Evolutionary conservation across 345 rosid genomes (phyloP), one percentile per base, ranked within the genome.

Genomic region (Nasturtium officinale): DNA sequence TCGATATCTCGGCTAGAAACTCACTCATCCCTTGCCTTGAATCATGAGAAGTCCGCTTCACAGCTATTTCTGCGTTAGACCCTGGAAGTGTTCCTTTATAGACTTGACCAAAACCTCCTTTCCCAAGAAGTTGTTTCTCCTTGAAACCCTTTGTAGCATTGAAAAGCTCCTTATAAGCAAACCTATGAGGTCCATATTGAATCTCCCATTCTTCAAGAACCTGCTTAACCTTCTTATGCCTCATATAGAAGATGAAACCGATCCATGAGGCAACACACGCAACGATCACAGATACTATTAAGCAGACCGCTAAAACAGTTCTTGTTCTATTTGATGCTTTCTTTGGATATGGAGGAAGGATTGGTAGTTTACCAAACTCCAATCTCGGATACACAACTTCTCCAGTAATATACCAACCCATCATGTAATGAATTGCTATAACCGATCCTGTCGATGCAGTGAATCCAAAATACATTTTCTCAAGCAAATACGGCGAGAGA

Each of bases 1-100:
- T 85, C 0, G 78, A 79, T 33, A 87, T 81, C 70, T 85, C 85
- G 0, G 89, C 86, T 42, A 87, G 47, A 43, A 87, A 85, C 67
- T 83, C 88, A 7, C 77, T 79, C 77, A 87, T 85, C 9, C 89
- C 87, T 52, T 83, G 86, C 32, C 81, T 65, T 2, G 87, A 82
- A 61, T 79, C 74, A 52, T 90, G 91, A 17, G 78, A 83, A 23
- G 89, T 56, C 7, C 76, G 82, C 45, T 87, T 90, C 42, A 86
- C 89, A 3, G 87, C 89, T 58, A 90, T 70, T 45, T 84, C 70
- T 7, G 73, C 23, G 25, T 26, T 3, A 26, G 86, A 60, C 4
- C 9, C 78, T 1, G 83, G 79, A 15, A 89, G 70, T 0, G 43
- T 67, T 3, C 96, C 90, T 80, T 35, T 84, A 12, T 77, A 86